Conservation (phyloP, 768 basidiomycete species). For the Hebeloma cylindrosporum region DNA sequence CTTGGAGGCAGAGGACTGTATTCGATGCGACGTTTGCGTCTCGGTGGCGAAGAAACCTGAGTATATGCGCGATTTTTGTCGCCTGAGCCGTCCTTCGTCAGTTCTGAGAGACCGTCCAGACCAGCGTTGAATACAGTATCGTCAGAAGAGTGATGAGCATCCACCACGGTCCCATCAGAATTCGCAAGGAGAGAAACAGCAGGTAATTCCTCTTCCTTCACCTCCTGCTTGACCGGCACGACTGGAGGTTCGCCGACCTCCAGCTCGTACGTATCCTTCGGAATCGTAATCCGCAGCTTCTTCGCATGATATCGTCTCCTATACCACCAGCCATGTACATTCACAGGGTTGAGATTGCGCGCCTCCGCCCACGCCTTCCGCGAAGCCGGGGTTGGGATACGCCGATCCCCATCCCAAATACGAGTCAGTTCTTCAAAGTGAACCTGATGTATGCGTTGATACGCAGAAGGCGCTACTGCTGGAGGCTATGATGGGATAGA, state of each 20-base stretch:
- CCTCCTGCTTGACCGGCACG: constrained; percentile 9
- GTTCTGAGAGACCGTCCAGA: neutral
- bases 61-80: constrained; percentile 13
- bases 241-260: constrained; percentile 35
- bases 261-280: constrained; percentile 37
- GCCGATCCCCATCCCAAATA: constrained; percentile 38
- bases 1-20: constrained; percentile 16
- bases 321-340: constrained; percentile 41
- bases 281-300: constrained; percentile 28
- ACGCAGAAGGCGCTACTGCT: neutral
- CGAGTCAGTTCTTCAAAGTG: constrained; percentile 35
- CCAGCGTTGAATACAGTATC: neutral
- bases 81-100: neutral
- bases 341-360: constrained; percentile 32
- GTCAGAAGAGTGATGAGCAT: neutral
- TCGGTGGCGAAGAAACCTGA: neutral
- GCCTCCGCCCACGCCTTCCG: constrained; percentile 41
- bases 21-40: neutral
- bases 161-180: neutral
- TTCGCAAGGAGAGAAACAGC: neutral
- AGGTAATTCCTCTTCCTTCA: constrained; percentile 3
- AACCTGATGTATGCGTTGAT: constrained; percentile 14
- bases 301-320: constrained; percentile 31
- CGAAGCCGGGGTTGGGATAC: constrained; percentile 37
- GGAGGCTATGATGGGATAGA: neutral